Base-by-base conservation (phyloP, 1,284 basidiomycete species). In the Trametes versicolor region DNA sequence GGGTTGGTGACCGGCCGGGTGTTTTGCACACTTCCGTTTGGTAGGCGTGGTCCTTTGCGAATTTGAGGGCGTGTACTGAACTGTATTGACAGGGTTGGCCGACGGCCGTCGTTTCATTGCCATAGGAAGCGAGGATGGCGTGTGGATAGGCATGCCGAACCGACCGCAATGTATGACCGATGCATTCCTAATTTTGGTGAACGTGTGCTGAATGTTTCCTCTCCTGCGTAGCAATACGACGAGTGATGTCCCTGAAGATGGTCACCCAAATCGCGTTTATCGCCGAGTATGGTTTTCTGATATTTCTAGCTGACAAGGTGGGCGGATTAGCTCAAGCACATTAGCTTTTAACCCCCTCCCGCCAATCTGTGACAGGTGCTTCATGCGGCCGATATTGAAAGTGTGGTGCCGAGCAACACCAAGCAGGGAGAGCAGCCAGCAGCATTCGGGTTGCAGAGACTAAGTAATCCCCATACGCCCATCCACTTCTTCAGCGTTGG, bases 401-500 rank as follows among this genome's bases (percentile, higher is more conserved):
- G 65, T 32, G 58, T 69, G 1, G 61, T 69, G n/a, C 68, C 65
- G 4, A 62, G 37, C 9, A 25, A 9, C 1, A 10, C 19, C 23
- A 56, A 2, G 4, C 45, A 0, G n/a, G 25, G 1, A 39, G 45
- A 3, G 32, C 60, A 12, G 27, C 51, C 4, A 58, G 57, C 51
- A n/a, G 13, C 53, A 12, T 55, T 55, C 25, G 68, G 65, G 1
- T 94, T 96, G 0, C 94, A 98, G 74, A 93, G 93, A 66, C 83
- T 99, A 41, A 95, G 93, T 73, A 91, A 93, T 21, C 39, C 49
- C 10, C 89, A 89, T 69, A 89, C 92, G 71, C 96, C 97, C 71
- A 95, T 99, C 7, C 89, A 93, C 62, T 98, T 97, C 81, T 99
- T 99, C 82, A 93, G 90, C 60, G 93, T 97, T 25, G 97, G 97